A percentile compares a stretch with the other conserved stretches of the same genome.
Evolutionary conservation across 192 early-diverging fungal species (phyloP).

Genomic region (Entomortierella beljakovae): DNA sequence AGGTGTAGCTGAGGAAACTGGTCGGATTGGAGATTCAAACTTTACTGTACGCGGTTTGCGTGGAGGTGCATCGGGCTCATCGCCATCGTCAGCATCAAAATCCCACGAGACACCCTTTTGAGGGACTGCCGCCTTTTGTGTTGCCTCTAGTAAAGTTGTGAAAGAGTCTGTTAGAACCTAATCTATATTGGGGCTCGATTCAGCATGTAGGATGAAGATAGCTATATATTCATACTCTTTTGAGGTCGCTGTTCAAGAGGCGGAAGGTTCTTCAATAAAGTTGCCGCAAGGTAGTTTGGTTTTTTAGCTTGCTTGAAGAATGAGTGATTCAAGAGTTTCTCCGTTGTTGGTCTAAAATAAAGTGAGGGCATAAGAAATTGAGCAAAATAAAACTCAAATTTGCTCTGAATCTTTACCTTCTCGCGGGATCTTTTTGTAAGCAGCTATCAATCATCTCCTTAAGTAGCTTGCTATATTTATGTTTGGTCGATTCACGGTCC

Average conservation of each 20-base stretch:
- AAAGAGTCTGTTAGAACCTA: neutral
- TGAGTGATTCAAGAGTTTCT: conserved; percentile 79
- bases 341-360: conserved; percentile 73
- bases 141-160: conserved; percentile 35
- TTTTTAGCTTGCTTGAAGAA: conserved; percentile 87
- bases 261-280: conserved; percentile 68
- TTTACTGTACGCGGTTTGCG: conserved; percentile 35
- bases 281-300: conserved; percentile 67
- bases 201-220: too few species aligned
- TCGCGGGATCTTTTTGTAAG: conserved; percentile 82
- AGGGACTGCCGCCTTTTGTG: conserved; percentile 56
- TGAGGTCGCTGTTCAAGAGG: conserved; percentile 77
- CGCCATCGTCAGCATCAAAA: conserved; percentile 60
- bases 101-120: conserved; percentile 76
- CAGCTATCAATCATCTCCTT: conserved; percentile 92
- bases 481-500: conserved; percentile 75
- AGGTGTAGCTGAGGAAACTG: conserved; percentile 16
- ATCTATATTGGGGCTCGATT: neutral
- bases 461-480: conserved; percentile 81
- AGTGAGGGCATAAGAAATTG: neutral
- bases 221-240: conserved; percentile 51
- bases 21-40: conserved; percentile 21
- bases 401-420: conserved; percentile 51
- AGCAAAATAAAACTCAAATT: neutral
- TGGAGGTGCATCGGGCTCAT: conserved; percentile 5